Evolutionary conservation across 75 land plant genomes (phyloP).

Genomic region (Picea sitchensis): DNA sequence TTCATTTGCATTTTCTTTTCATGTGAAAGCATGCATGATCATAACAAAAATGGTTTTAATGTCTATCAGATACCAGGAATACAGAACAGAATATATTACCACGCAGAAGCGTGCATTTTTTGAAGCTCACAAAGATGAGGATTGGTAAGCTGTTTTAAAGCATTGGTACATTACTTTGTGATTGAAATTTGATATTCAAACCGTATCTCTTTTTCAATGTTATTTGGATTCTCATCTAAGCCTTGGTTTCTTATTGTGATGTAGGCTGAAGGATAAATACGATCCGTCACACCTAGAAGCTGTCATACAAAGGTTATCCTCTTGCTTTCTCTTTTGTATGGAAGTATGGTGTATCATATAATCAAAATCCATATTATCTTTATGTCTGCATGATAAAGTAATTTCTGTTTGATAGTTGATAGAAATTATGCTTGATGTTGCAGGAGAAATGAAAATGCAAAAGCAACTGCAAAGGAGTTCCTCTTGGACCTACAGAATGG

Average conservation of each 20-base stretch:
- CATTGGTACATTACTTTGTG: neutral
- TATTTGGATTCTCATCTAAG: neutral
- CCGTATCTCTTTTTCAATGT: neutral
- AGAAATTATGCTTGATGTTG: constrained; percentile 7
- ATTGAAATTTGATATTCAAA: neutral
- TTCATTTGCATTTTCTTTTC: neutral
- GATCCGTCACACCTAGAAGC: constrained; percentile 85
- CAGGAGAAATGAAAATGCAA: constrained; percentile 94
- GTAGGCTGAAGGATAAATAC: constrained; percentile 94
- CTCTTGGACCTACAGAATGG: constrained; percentile 82
- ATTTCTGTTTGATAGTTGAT: neutral
- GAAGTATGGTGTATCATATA: neutral
- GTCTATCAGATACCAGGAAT: constrained; percentile 80
- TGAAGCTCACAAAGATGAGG: constrained; percentile 94
- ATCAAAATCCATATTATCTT: neutral
- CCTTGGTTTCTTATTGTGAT: constrained; percentile 2
- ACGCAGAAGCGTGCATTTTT: constrained; percentile 89
- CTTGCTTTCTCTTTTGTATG: constrained; percentile 1
- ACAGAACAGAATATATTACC: constrained; percentile 84
- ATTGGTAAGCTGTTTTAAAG: constrained; percentile 60
- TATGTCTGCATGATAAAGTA: neutral
- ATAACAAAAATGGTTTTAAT: neutral
- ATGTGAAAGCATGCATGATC: neutral
- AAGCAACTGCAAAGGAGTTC: constrained; percentile 83
- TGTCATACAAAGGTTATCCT: constrained; percentile 77